phyloP scores from a whole-genome alignment of 352 stramenopile genomes.

The Thalassiosira exigua region DNA sequence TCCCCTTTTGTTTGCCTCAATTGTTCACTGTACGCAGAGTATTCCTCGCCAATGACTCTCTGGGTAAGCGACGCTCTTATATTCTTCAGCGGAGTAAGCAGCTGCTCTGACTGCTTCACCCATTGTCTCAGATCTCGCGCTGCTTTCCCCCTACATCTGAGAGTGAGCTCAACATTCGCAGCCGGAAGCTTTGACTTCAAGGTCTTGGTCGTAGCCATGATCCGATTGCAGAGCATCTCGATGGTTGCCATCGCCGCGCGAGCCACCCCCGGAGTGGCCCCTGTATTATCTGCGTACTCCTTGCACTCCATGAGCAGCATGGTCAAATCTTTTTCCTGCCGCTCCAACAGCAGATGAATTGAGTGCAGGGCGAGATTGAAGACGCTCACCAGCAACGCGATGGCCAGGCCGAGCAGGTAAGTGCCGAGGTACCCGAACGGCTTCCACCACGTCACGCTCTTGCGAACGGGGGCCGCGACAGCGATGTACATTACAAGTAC shows the following conservation, averaged over 20 bases:
- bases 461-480: slow-evolving; percentile 20
- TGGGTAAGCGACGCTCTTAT: neutral
- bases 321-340: slow-evolving; percentile 21
- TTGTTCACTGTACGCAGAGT: neutral
- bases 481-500: slow-evolving; percentile 51
- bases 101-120: neutral
- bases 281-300: slow-evolving; percentile 19
- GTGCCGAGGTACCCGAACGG: slow-evolving; percentile 27
- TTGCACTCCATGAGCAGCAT: slow-evolving; percentile 17
- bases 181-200: slow-evolving; percentile 1
- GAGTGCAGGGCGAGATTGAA: slow-evolving; percentile 30
- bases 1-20: neutral
- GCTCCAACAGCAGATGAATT: slow-evolving; percentile 20
- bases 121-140: neutral
- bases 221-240: slow-evolving; percentile 28
- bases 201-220: neutral
- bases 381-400: slow-evolving; percentile 29
- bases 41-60: neutral
- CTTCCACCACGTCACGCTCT: slow-evolving; percentile 24
- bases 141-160: neutral
- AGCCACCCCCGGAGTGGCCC: slow-evolving; percentile 15
- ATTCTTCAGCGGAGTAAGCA: neutral
- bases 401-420: slow-evolving; percentile 37
- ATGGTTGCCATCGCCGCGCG: slow-evolving; percentile 33
- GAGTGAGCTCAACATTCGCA: neutral